Evolutionary conservation across 2,329 filamentous ascomycete genomes (phyloP), one percentile per base, ranked within the genome.

Genomic region (Fusarium hainanense): DNA sequence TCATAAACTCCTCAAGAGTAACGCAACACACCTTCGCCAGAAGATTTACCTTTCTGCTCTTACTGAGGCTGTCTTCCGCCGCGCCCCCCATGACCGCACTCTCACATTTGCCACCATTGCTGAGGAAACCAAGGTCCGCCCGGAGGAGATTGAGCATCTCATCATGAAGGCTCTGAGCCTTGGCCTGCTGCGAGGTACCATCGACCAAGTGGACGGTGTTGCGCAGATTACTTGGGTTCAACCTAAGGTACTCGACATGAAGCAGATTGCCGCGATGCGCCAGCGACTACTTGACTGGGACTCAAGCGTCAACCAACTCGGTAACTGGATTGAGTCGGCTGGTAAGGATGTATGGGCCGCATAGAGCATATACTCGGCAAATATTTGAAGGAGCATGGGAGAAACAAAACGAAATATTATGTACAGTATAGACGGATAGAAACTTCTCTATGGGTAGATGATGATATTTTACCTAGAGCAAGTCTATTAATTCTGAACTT

Each of bases 141-240:
- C 90, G 4, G 90, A 96, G 76, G 93, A 98, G 83, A 98, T 99
- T 74, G 96, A 99, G 85, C 95, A 98, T 80, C 84, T 99, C 70
- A 92, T 99, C 76, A 99, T 99, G 96, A 98, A 98, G 86, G 96
- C 96, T n/a, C 83, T 99, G 75, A 98, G 94, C 77, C 82, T 99
- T 74, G 96, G 96, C 1, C 85, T 99, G 73, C 84, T 99, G 73
- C 89, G 92, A 73, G 96, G 96, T 47, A 96, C 92, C 59, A 98
- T 99, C 75, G 96, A 99, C 80, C 95, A 99, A 83, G 96, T 99
- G 32, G 93, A 93, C 49, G 91, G 94, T 81, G 90, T 98, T 72
- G 96, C 96, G 44, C 90, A 94, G 78, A 98, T 99, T 82, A 95
- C 95, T 76, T 99, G 96, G 96, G 96, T 99, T 63, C 96, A 99